Evolutionary conservation across 768 basidiomycete genomes (phyloP).

Genomic region (Rhodosporidiobolus sp.): DNA sequence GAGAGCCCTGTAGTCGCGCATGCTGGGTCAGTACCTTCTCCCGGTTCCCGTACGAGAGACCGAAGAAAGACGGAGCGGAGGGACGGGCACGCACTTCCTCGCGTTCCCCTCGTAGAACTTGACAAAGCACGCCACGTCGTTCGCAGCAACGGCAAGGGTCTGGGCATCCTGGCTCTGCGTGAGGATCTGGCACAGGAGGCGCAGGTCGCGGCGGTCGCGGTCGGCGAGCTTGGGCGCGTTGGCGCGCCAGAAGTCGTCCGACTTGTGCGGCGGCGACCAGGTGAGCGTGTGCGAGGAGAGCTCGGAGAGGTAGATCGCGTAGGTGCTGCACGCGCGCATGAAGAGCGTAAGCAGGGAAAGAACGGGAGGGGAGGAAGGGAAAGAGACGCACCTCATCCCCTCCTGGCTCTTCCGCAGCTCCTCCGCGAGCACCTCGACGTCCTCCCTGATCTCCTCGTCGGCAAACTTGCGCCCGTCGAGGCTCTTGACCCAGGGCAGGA

Average conservation of each 20-base stretch:
- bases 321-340: constrained; percentile 62
- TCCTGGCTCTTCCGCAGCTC: constrained; percentile 82
- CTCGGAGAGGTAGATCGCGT: constrained; percentile 92
- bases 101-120: constrained; percentile 78
- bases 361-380: not conserved
- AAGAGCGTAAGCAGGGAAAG: not conserved
- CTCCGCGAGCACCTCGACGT: constrained; percentile 79
- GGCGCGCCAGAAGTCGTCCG: constrained; percentile 96
- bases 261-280: constrained; percentile 95
- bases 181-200: constrained; percentile 73
- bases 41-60: not conserved
- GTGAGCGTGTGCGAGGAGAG: constrained; percentile 82
- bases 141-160: constrained; percentile 80
- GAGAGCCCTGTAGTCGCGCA: constrained; percentile 47
- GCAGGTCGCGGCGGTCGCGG: constrained; percentile 74
- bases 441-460: constrained; percentile 91
- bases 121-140: constrained; percentile 91
- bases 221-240: constrained; percentile 85
- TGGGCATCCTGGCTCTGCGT: constrained; percentile 63
- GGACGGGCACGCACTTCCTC: constrained; percentile 63
- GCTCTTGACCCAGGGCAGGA: constrained; percentile 82
- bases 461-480: constrained; percentile 71
- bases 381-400: constrained; percentile 72
- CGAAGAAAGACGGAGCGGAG: not conserved
- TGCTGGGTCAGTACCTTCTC: not conserved